phyloP scores from a whole-genome alignment of 2,329 filamentous ascomycete species.

The Monosporascus sp. region DNA sequence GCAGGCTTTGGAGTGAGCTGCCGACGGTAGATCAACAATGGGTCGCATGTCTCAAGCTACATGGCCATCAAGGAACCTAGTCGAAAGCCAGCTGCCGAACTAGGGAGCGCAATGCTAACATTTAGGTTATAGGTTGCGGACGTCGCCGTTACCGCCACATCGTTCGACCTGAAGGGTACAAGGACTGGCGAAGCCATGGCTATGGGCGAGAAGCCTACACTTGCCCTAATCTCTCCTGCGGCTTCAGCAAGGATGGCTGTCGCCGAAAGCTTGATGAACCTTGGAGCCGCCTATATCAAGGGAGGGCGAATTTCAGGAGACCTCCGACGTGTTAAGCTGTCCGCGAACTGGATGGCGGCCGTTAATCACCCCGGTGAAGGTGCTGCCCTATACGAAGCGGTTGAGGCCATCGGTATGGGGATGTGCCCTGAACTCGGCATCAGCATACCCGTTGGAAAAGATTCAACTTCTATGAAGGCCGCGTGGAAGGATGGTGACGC shows the following conservation, averaged over 20 bases:
- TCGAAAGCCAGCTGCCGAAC: too few relatives aligned
- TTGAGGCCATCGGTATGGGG: constrained; percentile 87
- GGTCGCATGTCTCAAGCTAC: too few relatives aligned
- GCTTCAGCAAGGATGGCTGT: constrained; percentile 96
- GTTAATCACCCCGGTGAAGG: constrained; percentile 89
- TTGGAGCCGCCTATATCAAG: constrained; percentile 63
- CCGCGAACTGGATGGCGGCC: constrained; percentile 99
- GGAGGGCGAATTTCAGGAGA: constrained; percentile 49
- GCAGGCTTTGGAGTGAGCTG: too few relatives aligned
- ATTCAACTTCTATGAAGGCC: constrained; percentile 98
- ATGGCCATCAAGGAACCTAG: too few relatives aligned
- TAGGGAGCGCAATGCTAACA: too few relatives aligned
- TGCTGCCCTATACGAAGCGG: constrained; percentile 86
- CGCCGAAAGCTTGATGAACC: constrained; percentile 86
- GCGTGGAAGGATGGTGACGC: constrained; percentile 74
- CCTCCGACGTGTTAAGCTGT: constrained; percentile 76
- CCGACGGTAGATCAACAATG: too few relatives aligned
- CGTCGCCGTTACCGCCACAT: constrained; percentile 85
- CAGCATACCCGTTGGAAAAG: constrained; percentile 93
- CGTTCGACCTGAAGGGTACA: constrained; percentile 61
- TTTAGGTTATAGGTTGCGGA: constrained; percentile 55
- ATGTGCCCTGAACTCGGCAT: constrained; percentile 87
- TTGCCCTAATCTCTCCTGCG: constrained; percentile 83
- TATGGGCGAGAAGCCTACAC: constrained; percentile 40
- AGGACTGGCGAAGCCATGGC: constrained; percentile 92